Base-by-base conservation (phyloP, 352 stramenopile species). In the Globisporangium polare region DNA sequence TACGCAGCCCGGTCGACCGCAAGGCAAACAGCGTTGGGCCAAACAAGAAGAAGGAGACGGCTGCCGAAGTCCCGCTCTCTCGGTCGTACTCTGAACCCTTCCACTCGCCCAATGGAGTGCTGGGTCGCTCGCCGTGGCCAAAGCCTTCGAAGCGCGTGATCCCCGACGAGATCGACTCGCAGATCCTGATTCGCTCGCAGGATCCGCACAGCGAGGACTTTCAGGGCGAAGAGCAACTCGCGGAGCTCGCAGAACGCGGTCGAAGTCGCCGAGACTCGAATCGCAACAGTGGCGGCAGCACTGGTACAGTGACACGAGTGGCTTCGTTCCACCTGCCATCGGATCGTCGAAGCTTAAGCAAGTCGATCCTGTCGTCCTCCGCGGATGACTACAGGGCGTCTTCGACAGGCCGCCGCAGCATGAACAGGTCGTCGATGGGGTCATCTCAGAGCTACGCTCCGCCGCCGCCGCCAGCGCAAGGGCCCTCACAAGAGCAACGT, bases 31-130 rank as follows among this genome's bases (percentile, higher is more conserved):
- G 58, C 20, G 50, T 20, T 26, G 27, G 57, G 6, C 50, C 49
- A 24, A 72, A 58, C 46, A 70, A 53, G 45, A 50, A 62, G 39
- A 54, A 62, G 1, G 58, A 76, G 13, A 63, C 65, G 27, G 67
- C 65, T 42, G 12, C 57, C 1, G 72, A 80, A 9, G 41, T 69
- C 0, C 65, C 73, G 1, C 58, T 90, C 13, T 77, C 79, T 9
- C 71, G 80, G 17, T 92, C 83, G 4, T 79, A 73, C 57, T 88
- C 78, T 20, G 83, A 92, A 29, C 77, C 80, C 13, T 90, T 86
- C 45, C 69, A 75, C 46, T 89, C 80, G 3, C 80, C 78, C 0
- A 72, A 68, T 2, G 68, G 73, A 18, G 63, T 69, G n/a, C 60
- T 75, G 31, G 63, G 68, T n/a, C 67, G 67, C 1, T 52, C 54